A percentile compares a stretch with the other conserved stretches of the same genome.
These are phyloP conservation scores for Gaultheria prostrata DNA, from an alignment of 148 eudicot species.

Conservation along the genomic window DNA sequence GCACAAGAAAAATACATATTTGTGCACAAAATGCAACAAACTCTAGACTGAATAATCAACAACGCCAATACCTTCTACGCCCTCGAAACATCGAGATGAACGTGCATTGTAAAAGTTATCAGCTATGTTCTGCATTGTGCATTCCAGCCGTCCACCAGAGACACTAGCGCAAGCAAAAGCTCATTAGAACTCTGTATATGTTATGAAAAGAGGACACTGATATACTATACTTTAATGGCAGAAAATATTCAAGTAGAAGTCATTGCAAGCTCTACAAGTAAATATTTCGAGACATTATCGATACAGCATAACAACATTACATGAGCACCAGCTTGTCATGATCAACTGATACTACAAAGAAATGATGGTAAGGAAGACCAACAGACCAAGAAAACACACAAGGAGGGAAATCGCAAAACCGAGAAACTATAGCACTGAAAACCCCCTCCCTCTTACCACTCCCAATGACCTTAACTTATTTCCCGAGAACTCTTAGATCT, in stretches of 20 bases:
- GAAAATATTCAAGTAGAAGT: background rate
- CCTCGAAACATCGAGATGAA: slow-evolving; percentile 56
- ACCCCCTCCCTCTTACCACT: background rate
- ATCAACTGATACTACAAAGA: background rate
- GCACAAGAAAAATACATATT: background rate
- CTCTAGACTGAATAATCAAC: slow-evolving; percentile 1
- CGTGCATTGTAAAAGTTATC: slow-evolving; percentile 66
- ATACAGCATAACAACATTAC: background rate
- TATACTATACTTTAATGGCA: background rate
- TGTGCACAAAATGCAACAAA: background rate
- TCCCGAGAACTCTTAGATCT: background rate
- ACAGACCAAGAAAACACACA: background rate
- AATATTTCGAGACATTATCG: background rate
- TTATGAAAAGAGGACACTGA: slow-evolving; percentile 3
- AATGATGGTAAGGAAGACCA: background rate
- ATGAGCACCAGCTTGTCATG: background rate
- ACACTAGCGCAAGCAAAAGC: slow-evolving; percentile 51
- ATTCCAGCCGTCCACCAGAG: slow-evolving; percentile 92
- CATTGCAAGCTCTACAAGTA: background rate
- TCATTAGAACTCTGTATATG: slow-evolving; percentile 10
- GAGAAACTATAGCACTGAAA: background rate
- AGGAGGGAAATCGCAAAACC: background rate
- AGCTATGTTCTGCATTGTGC: slow-evolving; percentile 98
- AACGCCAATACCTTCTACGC: slow-evolving; percentile 56
- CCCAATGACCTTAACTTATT: background rate